A percentile compares a stretch with the other conserved stretches of the same genome.
These are phyloP conservation scores for Cryoendolithus antarcticus DNA, from an alignment of 2,329 filamentous ascomycete species.

Conservation along the genomic window DNA sequence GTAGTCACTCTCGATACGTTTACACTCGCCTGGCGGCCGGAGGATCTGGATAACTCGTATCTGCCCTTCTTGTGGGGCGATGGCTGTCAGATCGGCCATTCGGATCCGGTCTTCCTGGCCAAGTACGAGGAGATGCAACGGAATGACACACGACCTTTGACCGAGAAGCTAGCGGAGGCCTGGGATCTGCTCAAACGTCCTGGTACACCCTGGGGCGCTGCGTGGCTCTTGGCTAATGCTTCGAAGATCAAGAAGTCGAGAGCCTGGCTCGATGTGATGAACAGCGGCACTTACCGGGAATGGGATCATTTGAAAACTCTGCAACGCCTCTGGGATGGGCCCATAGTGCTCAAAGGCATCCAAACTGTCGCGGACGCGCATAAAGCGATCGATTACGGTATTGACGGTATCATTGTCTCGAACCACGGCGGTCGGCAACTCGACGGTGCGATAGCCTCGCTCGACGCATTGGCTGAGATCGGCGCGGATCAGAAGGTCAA, in stretches of 20 bases:
- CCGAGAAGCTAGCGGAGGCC: constrained; percentile 24
- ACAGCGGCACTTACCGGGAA: constrained; percentile 20
- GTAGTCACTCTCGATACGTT: constrained; percentile 5
- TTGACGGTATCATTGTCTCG: constrained; percentile 41
- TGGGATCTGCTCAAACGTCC: constrained; percentile 27
- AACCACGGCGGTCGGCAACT: constrained; percentile 43
- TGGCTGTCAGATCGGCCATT: constrained; percentile 46
- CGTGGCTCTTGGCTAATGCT: constrained; percentile 23
- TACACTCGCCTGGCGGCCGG: constrained; percentile 53
- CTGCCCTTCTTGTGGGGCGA: constrained; percentile 52
- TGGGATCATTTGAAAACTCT: constrained; percentile 52
- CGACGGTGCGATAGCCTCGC: constrained; percentile 38
- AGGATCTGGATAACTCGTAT: constrained; percentile 14
- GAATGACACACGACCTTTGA: constrained; percentile 17
- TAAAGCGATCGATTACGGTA: constrained; percentile 33
- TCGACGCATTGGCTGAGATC: constrained; percentile 48
- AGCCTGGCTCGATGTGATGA: constrained; percentile 24
- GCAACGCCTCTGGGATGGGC: constrained; percentile 50
- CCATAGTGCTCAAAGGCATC: constrained; percentile 51
- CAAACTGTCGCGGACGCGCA: constrained; percentile 39
- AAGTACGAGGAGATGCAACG: no score
- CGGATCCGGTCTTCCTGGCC: constrained; percentile 44
- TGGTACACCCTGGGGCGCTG: constrained; percentile 21
- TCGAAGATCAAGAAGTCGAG: constrained; percentile 23
- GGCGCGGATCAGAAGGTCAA: constrained; percentile 45